These are phyloP conservation scores for Zizania latifolia DNA, from an alignment of 176 grass and related monocot genomes.

Conservation along the genomic window DNA sequence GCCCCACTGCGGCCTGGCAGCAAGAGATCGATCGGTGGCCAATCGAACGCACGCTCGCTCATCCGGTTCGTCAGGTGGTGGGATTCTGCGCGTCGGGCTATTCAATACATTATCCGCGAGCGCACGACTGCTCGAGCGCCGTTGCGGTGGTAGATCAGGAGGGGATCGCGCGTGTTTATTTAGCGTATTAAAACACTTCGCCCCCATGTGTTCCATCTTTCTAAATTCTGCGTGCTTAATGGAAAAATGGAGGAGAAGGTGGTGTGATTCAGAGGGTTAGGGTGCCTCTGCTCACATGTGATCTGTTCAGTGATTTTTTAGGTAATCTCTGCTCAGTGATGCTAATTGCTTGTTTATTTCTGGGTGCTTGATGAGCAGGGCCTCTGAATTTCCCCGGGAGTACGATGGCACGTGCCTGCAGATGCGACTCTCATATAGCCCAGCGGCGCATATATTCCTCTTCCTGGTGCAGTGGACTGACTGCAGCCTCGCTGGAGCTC, in stretches of 20 bases:
- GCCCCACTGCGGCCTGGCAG: conserved; percentile 19
- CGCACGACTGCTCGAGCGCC: not conserved
- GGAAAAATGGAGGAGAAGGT: not conserved
- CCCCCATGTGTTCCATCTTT: conserved; percentile 8
- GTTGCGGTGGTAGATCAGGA: conserved; percentile 18
- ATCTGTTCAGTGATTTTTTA: conserved; percentile 15
- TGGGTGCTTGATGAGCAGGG: conserved; percentile 36
- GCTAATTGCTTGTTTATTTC: conserved; percentile 1
- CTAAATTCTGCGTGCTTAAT: conserved; percentile 12
- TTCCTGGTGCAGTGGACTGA: conserved; percentile 77
- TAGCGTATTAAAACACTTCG: conserved; percentile 6
- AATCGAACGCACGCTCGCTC: not conserved
- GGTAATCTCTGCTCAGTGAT: conserved; percentile 1
- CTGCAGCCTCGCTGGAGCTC: conserved; percentile 67
- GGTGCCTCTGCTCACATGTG: not conserved
- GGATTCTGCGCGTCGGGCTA: not conserved
- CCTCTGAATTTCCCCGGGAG: conserved; percentile 66
- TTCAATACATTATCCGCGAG: conserved; percentile 1
- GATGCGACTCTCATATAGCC: conserved; percentile 70
- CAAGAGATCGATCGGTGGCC: not conserved
- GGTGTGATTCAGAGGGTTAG: not conserved
- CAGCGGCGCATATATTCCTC: conserved; percentile 71
- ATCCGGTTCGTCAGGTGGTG: not conserved
- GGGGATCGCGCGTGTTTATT: conserved; percentile 16
- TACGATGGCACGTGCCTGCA: conserved; percentile 79